Evolutionary conservation across 352 stramenopile species (phyloP).

Genomic region (Pythium angustatum): DNA sequence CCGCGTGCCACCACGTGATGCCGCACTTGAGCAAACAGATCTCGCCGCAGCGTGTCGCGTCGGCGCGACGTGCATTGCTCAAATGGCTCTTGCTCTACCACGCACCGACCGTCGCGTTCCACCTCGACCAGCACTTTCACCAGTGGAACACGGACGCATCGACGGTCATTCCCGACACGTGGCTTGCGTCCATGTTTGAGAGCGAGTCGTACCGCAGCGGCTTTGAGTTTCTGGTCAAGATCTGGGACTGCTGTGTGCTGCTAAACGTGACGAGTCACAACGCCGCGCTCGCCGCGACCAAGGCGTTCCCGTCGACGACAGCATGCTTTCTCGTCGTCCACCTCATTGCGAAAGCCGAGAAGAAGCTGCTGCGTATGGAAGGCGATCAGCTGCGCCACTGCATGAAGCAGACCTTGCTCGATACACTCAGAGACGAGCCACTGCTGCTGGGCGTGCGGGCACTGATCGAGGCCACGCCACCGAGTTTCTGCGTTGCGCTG

Average conservation of each 20-base stretch:
- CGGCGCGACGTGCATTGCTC: slow-evolving; percentile 45
- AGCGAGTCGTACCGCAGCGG: slow-evolving; percentile 36
- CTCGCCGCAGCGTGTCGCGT: slow-evolving; percentile 28
- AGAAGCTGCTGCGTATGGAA: slow-evolving; percentile 72
- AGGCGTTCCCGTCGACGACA: slow-evolving; percentile 33
- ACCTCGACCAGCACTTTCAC: slow-evolving; percentile 76
- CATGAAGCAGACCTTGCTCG: slow-evolving; percentile 59
- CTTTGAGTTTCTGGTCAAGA: slow-evolving; percentile 58
- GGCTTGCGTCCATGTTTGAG: slow-evolving; percentile 81
- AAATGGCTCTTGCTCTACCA: slow-evolving; percentile 83
- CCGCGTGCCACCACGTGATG: slow-evolving; percentile 49
- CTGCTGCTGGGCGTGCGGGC: slow-evolving; percentile 46
- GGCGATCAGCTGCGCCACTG: slow-evolving; percentile 68
- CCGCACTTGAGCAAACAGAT: slow-evolving; percentile 51
- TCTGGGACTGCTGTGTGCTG: slow-evolving; percentile 77
- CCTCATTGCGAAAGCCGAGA: slow-evolving; percentile 47
- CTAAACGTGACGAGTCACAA: slow-evolving; percentile 27
- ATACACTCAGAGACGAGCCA: slow-evolving; percentile 43
- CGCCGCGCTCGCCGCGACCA: slow-evolving; percentile 9
- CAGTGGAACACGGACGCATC: slow-evolving; percentile 50
- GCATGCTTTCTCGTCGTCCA: slow-evolving; percentile 59
- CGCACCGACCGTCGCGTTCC: slow-evolving; percentile 57
- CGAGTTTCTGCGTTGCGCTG: slow-evolving; percentile 58
- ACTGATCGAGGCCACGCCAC: slow-evolving; percentile 65
- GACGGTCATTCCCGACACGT: slow-evolving; percentile 62